phyloP scores from a whole-genome alignment of 2,329 filamentous ascomycete species.

The Gnomoniopsis sp. region DNA sequence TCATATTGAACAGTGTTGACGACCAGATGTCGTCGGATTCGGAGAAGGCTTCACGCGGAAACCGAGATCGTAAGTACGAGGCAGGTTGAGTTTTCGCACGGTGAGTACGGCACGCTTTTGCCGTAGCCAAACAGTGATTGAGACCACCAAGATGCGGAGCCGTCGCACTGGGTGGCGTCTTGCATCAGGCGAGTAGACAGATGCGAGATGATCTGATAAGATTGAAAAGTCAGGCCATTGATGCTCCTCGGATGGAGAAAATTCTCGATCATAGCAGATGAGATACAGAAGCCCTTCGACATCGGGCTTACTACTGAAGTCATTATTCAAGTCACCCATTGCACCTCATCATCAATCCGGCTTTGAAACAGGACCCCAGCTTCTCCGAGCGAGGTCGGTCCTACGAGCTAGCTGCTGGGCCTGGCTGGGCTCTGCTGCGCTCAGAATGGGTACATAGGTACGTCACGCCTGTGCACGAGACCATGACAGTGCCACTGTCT shows the following conservation, averaged over 20 bases:
- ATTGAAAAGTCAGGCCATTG: neutral
- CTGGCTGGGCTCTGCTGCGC: too few species aligned
- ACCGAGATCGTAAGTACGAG: conserved; percentile 18
- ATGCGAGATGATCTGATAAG: conserved; percentile 15
- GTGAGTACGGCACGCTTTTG: conserved; percentile 4
- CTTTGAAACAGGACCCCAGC: neutral
- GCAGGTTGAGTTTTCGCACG: conserved; percentile 8
- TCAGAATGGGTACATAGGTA: neutral
- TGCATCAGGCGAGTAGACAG: neutral
- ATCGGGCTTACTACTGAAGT: conserved; percentile 1
- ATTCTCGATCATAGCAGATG: neutral
- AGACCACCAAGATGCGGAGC: neutral
- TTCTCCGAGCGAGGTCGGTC: neutral
- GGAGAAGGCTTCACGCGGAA: conserved; percentile 13
- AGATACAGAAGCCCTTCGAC: neutral
- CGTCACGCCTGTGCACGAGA: too few species aligned
- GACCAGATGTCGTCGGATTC: conserved; percentile 7
- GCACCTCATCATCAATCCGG: conserved; percentile 3
- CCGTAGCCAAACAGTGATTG: neutral
- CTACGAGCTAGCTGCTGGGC: neutral
- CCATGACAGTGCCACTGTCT: too few species aligned
- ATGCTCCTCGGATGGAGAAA: too few species aligned
- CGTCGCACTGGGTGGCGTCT: conserved; percentile 1
- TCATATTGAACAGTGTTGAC: neutral
- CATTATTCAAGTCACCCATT: neutral